Percentiles rank a stretch among this genome's conserved stretches.
Conservation (phyloP, 495 filamentous ascomycete species). For the Annulohypoxylon maeteangense region DNA sequence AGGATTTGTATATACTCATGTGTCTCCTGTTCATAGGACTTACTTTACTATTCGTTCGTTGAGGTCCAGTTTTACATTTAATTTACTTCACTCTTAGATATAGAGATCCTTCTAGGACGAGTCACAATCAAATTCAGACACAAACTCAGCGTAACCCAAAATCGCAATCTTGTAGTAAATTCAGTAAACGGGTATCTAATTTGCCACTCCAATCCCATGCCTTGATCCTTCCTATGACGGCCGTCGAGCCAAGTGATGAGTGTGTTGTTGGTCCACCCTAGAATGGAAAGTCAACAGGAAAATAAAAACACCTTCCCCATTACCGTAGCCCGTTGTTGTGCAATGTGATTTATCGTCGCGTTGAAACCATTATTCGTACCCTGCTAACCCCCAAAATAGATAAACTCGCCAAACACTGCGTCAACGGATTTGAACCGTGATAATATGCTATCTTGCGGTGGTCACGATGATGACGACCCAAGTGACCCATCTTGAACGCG, state of each 20-base stretch:
- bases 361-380: conserved; percentile 29
- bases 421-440: neutral
- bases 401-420: conserved; percentile 2
- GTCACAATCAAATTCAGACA: neutral
- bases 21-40: neutral
- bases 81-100: neutral
- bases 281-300: neutral
- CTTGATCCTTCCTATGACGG: neutral
- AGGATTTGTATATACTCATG: neutral
- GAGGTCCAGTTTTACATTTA: neutral
- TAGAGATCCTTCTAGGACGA: neutral
- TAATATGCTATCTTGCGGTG: neutral
- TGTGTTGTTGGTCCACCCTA: neutral
- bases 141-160: neutral
- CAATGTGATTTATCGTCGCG: conserved; percentile 14
- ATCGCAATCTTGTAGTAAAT: conserved; percentile 32
- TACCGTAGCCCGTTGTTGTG: neutral
- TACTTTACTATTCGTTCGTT: neutral
- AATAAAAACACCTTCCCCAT: neutral
- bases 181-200: conserved; percentile 46
- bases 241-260: neutral
- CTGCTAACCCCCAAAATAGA: conserved; percentile 8
- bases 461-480: neutral
- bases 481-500: neutral
- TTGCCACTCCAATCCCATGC: conserved; percentile 29